Base-by-base conservation (phyloP, 169 alveolate genomes). In the Plasmodium reichenowi region DNA sequence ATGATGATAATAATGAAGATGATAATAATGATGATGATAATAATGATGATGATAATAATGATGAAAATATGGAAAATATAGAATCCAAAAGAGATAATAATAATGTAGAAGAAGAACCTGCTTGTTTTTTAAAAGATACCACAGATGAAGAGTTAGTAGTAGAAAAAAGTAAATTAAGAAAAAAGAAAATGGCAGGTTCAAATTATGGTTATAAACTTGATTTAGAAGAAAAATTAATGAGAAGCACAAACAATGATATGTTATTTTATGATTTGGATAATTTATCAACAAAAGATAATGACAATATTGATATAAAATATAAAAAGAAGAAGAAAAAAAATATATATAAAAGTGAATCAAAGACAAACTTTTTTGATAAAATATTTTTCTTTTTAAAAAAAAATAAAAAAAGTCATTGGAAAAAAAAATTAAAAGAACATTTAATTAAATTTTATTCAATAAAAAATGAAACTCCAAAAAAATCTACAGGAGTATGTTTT, bases 401-500 rank as follows among this genome's bases (percentile, higher is more conserved):
- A 70, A 80, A 70, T 68, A 80, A 80, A 67, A 80, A 80, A 70
- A 66, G 83, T 56, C 83, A 80, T 24, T 80, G 90, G 90, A 80
- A 80, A 45, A 80, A 80, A 68, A 70, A 80, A 68, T 71, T 80
- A 45, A 80, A 80, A 38, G 90, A 80, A n/a, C 78, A 80, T 38
- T 48, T 80, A 71, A 80, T 80, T 3, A 80, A 80, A 70, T 80
- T 80, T 43, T 80, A 80, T 59, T 56, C 70, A 15, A 58, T 80
- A 7, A 56, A 68, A 80, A 80, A 80, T 80, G 90, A 80, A 66
- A 80, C 90, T 7, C 90, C 90, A 3, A 80, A 80, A 54, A 80
- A 80, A 58, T 80, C 90, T 24, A 80, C 90, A 32, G 90, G 90
- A 5, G 90, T 80, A 0, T 80, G 90, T 47, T 80, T 80, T 71